Percentiles rank a stretch among this genome's conserved stretches.
Conservation (phyloP, 129 eudicot genomes). For the Flaveria sonorensis region DNA sequence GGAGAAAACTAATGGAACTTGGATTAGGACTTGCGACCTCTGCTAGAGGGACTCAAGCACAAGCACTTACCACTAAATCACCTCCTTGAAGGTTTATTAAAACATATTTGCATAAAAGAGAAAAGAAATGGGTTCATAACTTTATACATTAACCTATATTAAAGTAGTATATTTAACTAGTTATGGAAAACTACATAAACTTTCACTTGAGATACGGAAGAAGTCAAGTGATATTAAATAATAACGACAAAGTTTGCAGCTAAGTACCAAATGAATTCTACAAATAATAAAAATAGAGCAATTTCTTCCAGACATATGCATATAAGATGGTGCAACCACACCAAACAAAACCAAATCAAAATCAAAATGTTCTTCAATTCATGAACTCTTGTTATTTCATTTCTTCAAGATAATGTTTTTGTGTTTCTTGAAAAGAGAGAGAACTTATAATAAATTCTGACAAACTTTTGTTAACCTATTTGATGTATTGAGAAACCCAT, state of each 20-base stretch:
- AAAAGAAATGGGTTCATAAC: too few species aligned
- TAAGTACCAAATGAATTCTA: constrained; percentile 6
- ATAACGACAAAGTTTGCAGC: constrained; percentile 1
- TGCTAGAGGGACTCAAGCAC: too few species aligned
- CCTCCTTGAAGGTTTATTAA: background rate
- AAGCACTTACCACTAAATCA: too few species aligned
- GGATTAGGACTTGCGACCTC: too few species aligned
- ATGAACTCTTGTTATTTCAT: background rate
- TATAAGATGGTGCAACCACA: background rate
- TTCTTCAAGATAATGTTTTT: constrained; percentile 4
- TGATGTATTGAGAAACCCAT: constrained; percentile 27
- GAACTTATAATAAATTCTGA: background rate
- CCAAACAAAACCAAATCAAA: constrained; percentile 11
- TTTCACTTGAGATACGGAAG: background rate
- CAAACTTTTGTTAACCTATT: background rate
- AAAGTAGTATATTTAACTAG: background rate
- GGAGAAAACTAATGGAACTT: too few species aligned
- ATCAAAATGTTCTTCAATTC: background rate
- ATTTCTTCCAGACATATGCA: constrained; percentile 8
- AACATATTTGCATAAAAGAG: background rate
- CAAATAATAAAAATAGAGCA: background rate
- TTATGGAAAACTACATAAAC: background rate
- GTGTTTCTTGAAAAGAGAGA: constrained; percentile 1
- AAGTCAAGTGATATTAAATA: background rate
- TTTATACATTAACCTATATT: too few species aligned